Percentiles rank a stretch among this genome's conserved stretches.
These are phyloP conservation scores for Vaccinium vitisidaea DNA, from an alignment of 148 eudicot genomes.

Conservation along the genomic window DNA sequence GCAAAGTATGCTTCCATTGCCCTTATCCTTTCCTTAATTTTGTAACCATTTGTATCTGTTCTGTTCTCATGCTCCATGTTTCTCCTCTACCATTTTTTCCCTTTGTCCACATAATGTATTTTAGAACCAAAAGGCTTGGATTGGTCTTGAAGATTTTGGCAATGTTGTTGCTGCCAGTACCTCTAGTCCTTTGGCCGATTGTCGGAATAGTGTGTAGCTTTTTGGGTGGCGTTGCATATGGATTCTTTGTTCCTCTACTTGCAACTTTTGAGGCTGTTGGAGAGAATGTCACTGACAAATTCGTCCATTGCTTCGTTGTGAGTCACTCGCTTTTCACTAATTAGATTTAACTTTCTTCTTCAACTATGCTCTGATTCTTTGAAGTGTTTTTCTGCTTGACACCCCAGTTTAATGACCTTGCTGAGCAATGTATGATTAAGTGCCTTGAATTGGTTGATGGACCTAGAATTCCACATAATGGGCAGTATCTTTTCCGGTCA, in stretches of 20 bases:
- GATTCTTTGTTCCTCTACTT: conserved; percentile 72
- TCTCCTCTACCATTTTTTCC: background rate
- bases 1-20: conserved; percentile 43
- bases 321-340: conserved; percentile 25
- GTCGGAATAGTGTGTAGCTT: conserved; percentile 59
- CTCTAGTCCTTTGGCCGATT: conserved; percentile 66
- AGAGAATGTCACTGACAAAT: conserved; percentile 49
- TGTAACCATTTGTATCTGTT: background rate
- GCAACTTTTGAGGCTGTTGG: conserved; percentile 90
- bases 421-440: background rate
- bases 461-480: background rate
- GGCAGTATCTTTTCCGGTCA: background rate
- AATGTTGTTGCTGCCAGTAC: conserved; percentile 51
- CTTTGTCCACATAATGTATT: background rate
- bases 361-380: background rate
- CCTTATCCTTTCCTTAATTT: too few relatives aligned
- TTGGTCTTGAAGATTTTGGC: conserved; percentile 54
- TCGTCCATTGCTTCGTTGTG: conserved; percentile 62
- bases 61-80: conserved; percentile 4
- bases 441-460: background rate
- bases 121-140: conserved; percentile 78
- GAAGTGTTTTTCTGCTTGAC: background rate
- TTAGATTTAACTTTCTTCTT: background rate
- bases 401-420: background rate
- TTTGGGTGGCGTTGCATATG: conserved; percentile 70